These are phyloP conservation scores for Malassezia restricta DNA, from an alignment of 1,284 basidiomycete species.

Conservation along the genomic window DNA sequence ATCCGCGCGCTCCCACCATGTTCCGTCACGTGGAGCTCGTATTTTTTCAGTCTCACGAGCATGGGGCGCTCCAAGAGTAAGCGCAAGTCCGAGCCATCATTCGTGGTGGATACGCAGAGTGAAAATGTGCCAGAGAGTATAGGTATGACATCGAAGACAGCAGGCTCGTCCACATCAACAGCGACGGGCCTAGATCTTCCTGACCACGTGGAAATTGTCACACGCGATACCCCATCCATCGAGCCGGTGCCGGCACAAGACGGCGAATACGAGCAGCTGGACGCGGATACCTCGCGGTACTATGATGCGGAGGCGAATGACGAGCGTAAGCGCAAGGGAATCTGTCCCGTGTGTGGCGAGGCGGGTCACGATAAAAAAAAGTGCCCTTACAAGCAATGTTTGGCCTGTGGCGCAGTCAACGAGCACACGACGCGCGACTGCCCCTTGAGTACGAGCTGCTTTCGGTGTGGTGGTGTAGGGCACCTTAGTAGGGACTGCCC, in stretches of 20 bases:
- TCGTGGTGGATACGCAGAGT: conserved; percentile 12
- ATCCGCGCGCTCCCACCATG: too few species aligned
- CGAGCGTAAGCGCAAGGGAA: conserved; percentile 7
- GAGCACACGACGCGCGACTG: conserved; percentile 71
- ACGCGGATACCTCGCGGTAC: conserved; percentile 8
- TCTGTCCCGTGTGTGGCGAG: conserved; percentile 16
- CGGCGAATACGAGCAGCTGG: conserved; percentile 14
- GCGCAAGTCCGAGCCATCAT: background rate
- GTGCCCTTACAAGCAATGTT: conserved; percentile 53
- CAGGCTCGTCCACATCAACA: background rate
- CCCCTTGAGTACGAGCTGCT: conserved; percentile 70
- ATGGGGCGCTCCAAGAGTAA: background rate
- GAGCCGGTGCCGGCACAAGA: background rate
- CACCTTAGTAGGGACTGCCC: conserved; percentile 74
- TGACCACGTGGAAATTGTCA: conserved; percentile 8
- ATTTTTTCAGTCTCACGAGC: too few species aligned
- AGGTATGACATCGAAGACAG: background rate
- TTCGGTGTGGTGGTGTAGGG: conserved; percentile 71
- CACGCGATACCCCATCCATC: background rate
- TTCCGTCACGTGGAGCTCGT: too few species aligned
- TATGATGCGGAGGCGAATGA: conserved; percentile 12
- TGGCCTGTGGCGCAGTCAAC: conserved; percentile 72
- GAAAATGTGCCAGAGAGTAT: background rate
- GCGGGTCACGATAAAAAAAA: conserved; percentile 14
- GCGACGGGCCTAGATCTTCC: conserved; percentile 7